phyloP scores from a whole-genome alignment of 257 asterid species.

The Solanum appendiculatum region DNA sequence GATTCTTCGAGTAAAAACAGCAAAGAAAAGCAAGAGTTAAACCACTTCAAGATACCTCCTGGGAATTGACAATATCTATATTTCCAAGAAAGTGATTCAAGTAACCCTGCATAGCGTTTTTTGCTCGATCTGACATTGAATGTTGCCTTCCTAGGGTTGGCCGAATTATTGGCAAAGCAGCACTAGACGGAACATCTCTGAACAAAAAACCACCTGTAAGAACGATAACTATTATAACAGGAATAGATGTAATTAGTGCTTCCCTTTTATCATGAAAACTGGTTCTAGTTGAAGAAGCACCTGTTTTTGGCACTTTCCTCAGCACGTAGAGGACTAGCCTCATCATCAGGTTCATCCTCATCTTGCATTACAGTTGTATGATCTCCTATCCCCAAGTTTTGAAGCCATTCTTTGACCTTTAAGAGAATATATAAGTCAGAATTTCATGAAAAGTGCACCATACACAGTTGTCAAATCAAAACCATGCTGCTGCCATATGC shows the following conservation, averaged over 20 bases:
- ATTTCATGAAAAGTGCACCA: neutral
- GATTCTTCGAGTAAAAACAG: neutral
- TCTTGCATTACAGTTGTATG: slow-evolving; percentile 61
- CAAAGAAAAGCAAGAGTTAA: neutral
- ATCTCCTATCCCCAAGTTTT: slow-evolving; percentile 86
- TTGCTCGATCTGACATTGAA: slow-evolving; percentile 86
- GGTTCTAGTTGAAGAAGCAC: slow-evolving; percentile 37
- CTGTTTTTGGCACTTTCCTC: slow-evolving; percentile 75
- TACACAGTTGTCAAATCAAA: neutral
- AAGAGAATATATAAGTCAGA: slow-evolving; percentile 7
- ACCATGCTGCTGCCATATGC: neutral
- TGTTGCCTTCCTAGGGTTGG: slow-evolving; percentile 91
- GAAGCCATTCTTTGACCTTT: slow-evolving; percentile 96
- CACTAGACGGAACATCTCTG: slow-evolving; percentile 99
- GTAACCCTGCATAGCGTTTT: slow-evolving; percentile 92
- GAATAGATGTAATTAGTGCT: slow-evolving; percentile 28
- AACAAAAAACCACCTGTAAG: slow-evolving; percentile 98
- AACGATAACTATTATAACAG: slow-evolving; percentile 63
- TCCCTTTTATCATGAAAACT: slow-evolving; percentile 17
- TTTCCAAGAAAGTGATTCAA: slow-evolving; percentile 89
- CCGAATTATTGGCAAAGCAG: slow-evolving; percentile 86
- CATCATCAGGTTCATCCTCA: slow-evolving; percentile 88
- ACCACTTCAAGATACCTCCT: slow-evolving; percentile 49
- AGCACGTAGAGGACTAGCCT: slow-evolving; percentile 47
- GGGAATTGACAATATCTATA: slow-evolving; percentile 81